Base-by-base conservation (phyloP, 2,329 filamentous ascomycete species). In the Teratosphaeria destructans region DNA sequence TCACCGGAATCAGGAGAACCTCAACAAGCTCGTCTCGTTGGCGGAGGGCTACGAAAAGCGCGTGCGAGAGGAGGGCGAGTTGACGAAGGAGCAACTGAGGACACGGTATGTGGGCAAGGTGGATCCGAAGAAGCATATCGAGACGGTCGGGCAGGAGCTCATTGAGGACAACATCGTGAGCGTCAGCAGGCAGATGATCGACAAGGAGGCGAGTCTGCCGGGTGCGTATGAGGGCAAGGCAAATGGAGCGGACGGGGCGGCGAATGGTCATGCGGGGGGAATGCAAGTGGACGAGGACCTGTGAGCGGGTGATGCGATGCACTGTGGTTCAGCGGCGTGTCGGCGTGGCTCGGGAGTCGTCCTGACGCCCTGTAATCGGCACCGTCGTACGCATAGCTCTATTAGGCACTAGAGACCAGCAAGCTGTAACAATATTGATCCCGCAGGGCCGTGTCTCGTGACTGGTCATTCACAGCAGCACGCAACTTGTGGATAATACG, bases 161-260 rank as follows among this genome's bases (percentile, higher is more conserved):
- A 97, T 99, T 70, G 95, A 99, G 78, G 94, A 99, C 82, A 99
- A 99, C 77, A 99, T 99, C 65, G 94, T 99, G 12, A 90, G 91
- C 3, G 92, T 99, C n/a, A 95, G 91, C 65, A 83, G 93, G 74
- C 94, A 97, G 76, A 96, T 99, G 93, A 97, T 99, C 70, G 94
- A 97, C 79, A 97, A 97, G 79, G 94, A 99, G 76, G 94, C 94
- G 53, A 55, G 29, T 16, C n/a, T 55, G 53, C 34, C 53, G 53
- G 27, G 53, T 23, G 53, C 29, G 29, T 55, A 37, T 32, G 53
- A 32, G 53, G 53, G 53, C 26, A 37, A 32, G 53, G 23, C 27
- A 7, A 54, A 32, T 16, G 53, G 53, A 19, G 34, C 27, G 34
- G 10, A 54, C 32, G 53, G 53, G 19, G 27, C 27, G 10, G 23